A percentile compares a stretch with the other conserved stretches of the same genome.
Conservation (phyloP, 352 stramenopile genomes). For the Phytopythium sindhum region DNA sequence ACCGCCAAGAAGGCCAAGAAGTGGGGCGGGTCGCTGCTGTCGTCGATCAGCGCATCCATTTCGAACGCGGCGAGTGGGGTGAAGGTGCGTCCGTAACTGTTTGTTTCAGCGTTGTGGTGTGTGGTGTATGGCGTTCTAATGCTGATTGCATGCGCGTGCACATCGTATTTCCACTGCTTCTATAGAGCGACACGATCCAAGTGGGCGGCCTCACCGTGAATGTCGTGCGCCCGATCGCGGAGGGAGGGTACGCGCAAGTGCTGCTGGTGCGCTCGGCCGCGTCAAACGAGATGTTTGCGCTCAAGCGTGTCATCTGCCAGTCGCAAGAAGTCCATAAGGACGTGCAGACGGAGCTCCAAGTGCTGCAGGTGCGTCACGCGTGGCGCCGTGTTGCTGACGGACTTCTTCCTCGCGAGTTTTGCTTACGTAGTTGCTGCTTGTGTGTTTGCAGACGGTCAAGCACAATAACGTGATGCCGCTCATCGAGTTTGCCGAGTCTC, state of each 20-base stretch:
- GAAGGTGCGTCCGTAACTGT: constrained; percentile 32
- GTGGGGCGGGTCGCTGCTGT: constrained; percentile 78
- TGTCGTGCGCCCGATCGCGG: constrained; percentile 64
- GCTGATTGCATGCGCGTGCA: background rate
- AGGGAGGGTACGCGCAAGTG: constrained; percentile 79
- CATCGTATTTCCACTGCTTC: background rate
- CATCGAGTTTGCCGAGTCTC: constrained; percentile 73
- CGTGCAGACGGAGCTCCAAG: constrained; percentile 73
- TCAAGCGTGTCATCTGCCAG: constrained; percentile 82
- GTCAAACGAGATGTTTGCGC: constrained; percentile 69
- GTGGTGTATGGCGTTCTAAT: background rate
- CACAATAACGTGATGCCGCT: constrained; percentile 79
- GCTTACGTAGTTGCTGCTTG: background rate
- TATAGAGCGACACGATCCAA: constrained; percentile 69
- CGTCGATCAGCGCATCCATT: constrained; percentile 73
- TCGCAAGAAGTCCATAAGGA: constrained; percentile 78
- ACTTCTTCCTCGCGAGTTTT: background rate
- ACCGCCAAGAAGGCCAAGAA: constrained; percentile 89
- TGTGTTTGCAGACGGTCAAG: constrained; percentile 51
- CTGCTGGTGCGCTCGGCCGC: constrained; percentile 69
- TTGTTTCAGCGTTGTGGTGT: background rate
- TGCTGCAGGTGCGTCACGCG: constrained; percentile 47
- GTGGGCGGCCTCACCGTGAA: constrained; percentile 67
- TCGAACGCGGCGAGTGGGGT: constrained; percentile 51
- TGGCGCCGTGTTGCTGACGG: background rate